These are phyloP conservation scores for Mallotus japonicus DNA, from an alignment of 441 rosid genomes.

Conservation along the genomic window DNA sequence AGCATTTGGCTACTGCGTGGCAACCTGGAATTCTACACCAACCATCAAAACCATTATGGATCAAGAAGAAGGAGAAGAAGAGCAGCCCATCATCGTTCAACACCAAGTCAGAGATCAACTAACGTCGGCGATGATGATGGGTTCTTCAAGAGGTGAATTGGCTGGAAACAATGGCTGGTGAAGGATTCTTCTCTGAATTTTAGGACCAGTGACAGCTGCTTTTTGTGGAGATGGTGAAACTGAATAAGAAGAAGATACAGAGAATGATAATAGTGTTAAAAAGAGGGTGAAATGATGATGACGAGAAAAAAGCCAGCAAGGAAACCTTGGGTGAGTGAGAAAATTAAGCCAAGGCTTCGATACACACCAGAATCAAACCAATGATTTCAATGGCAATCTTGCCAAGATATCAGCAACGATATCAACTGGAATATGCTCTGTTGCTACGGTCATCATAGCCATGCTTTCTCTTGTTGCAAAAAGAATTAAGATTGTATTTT, in stretches of 20 bases:
- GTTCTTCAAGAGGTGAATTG: background rate
- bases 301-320: conserved; percentile 5
- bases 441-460: background rate
- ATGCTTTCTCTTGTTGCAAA: background rate
- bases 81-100: conserved; percentile 1
- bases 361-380: conserved; percentile 30
- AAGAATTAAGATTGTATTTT: background rate
- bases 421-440: background rate
- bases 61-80: conserved; percentile 20
- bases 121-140: background rate
- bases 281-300: no score
- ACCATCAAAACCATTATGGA: conserved; percentile 26
- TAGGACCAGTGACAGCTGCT: no score
- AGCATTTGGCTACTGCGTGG: conserved; percentile 59
- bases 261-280: no score
- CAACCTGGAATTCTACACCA: conserved; percentile 32
- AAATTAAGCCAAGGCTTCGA: conserved; percentile 25
- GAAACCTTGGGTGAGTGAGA: conserved; percentile 9
- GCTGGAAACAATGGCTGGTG: no score
- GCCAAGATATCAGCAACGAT: conserved; percentile 19
- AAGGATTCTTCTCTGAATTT: no score
- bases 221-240: no score
- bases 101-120: conserved; percentile 5
- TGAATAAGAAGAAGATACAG: no score
- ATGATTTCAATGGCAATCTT: conserved; percentile 28